phyloP scores from a whole-genome alignment of 305 asterid genomes.

The Rubia tinctorum region DNA sequence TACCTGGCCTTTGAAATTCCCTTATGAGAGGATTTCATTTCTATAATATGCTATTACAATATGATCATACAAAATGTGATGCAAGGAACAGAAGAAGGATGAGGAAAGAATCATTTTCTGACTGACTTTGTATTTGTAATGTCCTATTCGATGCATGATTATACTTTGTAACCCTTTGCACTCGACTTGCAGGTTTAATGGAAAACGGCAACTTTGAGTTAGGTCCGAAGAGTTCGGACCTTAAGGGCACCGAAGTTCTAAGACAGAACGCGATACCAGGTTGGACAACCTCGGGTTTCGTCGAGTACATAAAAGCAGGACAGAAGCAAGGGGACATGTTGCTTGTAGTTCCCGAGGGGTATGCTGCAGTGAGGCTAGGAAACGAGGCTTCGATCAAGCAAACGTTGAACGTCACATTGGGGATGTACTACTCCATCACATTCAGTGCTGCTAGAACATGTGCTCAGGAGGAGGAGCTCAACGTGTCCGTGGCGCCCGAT shows the following conservation, averaged over 20 bases:
- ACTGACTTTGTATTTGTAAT: no score
- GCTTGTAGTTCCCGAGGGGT: constrained; percentile 90
- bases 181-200: constrained; percentile 50
- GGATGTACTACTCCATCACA: constrained; percentile 78
- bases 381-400: constrained; percentile 93
- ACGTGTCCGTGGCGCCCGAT: constrained; percentile 80
- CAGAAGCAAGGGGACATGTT: constrained; percentile 98
- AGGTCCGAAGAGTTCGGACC: constrained; percentile 45
- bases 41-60: no score
- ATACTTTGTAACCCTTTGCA: no score
- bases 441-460: constrained; percentile 94
- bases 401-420: constrained; percentile 52
- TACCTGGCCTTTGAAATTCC: no score
- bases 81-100: no score
- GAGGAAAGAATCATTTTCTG: no score
- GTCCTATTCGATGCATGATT: no score
- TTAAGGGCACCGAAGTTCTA: constrained; percentile 68
- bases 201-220: constrained; percentile 85
- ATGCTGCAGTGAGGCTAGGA: constrained; percentile 82
- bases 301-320: constrained; percentile 92
- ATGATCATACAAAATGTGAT: no score
- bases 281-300: constrained; percentile 75
- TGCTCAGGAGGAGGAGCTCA: constrained; percentile 84
- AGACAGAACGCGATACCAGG: constrained; percentile 63
- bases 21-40: no score